A percentile compares a stretch with the other conserved stretches of the same genome.
These are phyloP conservation scores for Neoboletus brunneissimus DNA, from an alignment of 768 basidiomycete genomes.

Conservation along the genomic window DNA sequence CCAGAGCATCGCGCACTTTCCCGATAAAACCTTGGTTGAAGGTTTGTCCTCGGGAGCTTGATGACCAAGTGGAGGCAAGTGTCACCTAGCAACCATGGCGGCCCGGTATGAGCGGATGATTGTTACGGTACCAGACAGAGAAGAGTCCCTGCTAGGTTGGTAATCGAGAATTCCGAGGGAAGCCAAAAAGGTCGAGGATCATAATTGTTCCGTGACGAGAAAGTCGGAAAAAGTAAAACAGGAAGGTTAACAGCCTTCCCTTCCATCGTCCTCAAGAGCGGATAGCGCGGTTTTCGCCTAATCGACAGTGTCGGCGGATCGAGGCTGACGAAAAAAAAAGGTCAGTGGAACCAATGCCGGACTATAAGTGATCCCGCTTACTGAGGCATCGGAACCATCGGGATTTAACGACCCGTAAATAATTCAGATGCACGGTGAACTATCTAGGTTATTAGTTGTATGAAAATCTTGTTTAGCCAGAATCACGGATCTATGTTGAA, in stretches of 20 bases:
- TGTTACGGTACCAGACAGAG: background rate
- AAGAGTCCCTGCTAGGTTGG: background rate
- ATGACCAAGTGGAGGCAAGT: background rate
- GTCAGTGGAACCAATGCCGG: constrained; percentile 15
- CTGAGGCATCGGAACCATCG: constrained; percentile 10
- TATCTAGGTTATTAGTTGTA: constrained; percentile 29
- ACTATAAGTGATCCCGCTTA: constrained; percentile 21
- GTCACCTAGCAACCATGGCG: constrained; percentile 7
- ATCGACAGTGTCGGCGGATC: background rate
- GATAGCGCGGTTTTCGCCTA: background rate
- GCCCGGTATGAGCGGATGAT: background rate
- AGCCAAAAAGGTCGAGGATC: background rate
- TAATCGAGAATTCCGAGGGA: background rate
- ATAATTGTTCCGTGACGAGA: background rate
- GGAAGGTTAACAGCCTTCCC: background rate
- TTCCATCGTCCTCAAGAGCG: background rate
- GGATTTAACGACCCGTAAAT: constrained; percentile 1
- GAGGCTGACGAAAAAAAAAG: constrained; percentile 7
- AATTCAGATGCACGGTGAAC: constrained; percentile 21
- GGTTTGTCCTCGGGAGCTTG: background rate
- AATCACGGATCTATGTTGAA: constrained; percentile 30
- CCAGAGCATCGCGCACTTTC: constrained; percentile 3
- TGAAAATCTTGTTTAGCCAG: constrained; percentile 11
- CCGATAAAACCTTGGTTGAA: background rate
- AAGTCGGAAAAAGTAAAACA: background rate